Base-by-base conservation (phyloP, 108 stramenopile species). In the Thalassiosira profunda region DNA sequence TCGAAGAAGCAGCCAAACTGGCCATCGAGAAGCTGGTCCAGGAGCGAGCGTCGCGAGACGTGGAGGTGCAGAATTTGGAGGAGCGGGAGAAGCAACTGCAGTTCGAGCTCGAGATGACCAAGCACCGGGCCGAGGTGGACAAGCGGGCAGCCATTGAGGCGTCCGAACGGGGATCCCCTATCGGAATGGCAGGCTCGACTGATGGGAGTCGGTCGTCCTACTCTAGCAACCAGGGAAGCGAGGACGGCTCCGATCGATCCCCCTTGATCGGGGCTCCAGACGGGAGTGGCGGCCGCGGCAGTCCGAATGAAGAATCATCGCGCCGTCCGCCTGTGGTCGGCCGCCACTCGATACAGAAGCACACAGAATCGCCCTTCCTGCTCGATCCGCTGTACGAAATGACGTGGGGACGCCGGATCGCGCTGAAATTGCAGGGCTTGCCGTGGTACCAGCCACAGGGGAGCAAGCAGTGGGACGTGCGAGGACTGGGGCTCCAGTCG, bases 381-480 rank as follows among this genome's bases (percentile, higher is more conserved):
- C n/a, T 58, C 43, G 80, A 81, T 46, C 63, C 70, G 0, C 46
- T 43, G 2, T 33, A 76, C 56, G 83, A 86, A 57, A 94, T 94
- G 93, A 94, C 90, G 4, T 72, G 30, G 6, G 85, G 84, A 17
- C 74, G 93, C 24, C 67, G 76, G 21, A 77, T 94, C 30, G 93
- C 93, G 12, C 48, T 89, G 28, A 53, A 40, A 3, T 54, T 90
- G 20, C 51, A 76, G 38, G 70, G 76, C 11, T 72, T 48, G 51
- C 65, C 70, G 28, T 94, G 87, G 86, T 94, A 94, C 71, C 82
- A 91, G 75, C 93, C 93, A 4, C 56, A 43, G 12, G 69, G 69
- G 25, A 55, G 46, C 23, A 75, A 40, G 24, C 53, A 52, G 37
- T 79, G 77, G 77, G 79, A 80, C 72, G 36, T 38, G 8, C 31